These are phyloP conservation scores for Lasiosphaeriaceae sp. DNA, from an alignment of 495 filamentous ascomycete species.

Conservation along the genomic window DNA sequence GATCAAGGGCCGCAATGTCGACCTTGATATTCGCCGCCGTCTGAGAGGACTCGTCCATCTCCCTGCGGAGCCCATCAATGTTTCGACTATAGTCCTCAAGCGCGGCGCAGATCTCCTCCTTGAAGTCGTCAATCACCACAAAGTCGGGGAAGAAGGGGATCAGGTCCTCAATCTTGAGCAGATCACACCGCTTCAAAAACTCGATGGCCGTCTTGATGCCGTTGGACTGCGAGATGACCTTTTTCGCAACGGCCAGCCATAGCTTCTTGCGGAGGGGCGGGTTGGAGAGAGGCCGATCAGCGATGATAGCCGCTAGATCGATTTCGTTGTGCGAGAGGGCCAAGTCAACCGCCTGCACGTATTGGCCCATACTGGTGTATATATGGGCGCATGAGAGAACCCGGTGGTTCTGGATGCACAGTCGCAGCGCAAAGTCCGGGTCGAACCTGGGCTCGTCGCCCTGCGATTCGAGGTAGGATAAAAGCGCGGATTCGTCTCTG, in stretches of 20 bases:
- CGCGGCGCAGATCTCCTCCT: constrained; percentile 92
- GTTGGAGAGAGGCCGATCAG: constrained; percentile 79
- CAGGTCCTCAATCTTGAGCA: constrained; percentile 91
- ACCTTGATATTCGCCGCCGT: constrained; percentile 85
- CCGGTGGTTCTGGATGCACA: constrained; percentile 90
- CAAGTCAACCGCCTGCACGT: constrained; percentile 85
- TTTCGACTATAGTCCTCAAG: constrained; percentile 86
- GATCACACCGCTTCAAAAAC: constrained; percentile 84
- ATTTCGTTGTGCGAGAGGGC: constrained; percentile 85
- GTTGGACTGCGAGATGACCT: constrained; percentile 80
- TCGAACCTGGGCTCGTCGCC: constrained; percentile 71
- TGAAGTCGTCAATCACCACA: constrained; percentile 98
- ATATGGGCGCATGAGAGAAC: constrained; percentile 93
- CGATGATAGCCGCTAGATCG: constrained; percentile 81
- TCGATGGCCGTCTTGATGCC: constrained; percentile 95
- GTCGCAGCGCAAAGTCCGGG: constrained; percentile 91
- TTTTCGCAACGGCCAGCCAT: constrained; percentile 90
- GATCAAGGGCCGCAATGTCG: constrained; percentile 79
- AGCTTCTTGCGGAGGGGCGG: constrained; percentile 83
- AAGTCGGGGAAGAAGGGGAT: constrained; percentile 99
- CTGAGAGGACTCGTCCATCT: constrained; percentile 89
- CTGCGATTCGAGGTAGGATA: constrained; percentile 81
- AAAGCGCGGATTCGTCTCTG: constrained; percentile 74
- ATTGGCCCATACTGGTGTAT: constrained; percentile 92
- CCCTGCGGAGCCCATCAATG: constrained; percentile 83